phyloP scores from a whole-genome alignment of 805 yeast species.

The Naumovozyma castellii region DNA sequence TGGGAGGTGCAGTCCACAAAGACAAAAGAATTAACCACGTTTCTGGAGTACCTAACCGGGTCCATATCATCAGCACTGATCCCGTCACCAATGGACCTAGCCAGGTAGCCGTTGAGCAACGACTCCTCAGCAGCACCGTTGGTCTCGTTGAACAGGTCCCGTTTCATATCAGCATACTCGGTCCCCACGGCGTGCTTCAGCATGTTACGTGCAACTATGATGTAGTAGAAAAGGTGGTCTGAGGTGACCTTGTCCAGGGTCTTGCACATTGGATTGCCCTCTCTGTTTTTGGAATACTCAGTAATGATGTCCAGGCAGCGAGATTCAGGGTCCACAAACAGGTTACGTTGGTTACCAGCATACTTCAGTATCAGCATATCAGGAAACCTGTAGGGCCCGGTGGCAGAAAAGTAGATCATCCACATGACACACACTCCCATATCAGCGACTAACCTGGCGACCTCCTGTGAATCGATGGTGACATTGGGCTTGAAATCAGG shows the following conservation, averaged over 20 bases:
- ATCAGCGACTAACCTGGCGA: not conserved
- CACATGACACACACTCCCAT: constrained; percentile 3
- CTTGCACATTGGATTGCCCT: not conserved
- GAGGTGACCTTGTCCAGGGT: not conserved
- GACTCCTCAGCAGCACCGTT: not conserved
- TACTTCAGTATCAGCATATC: constrained; percentile 3
- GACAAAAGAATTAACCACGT: not conserved
- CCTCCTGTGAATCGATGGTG: not conserved
- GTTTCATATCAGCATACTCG: not conserved
- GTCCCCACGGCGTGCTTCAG: not conserved
- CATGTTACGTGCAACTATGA: not conserved
- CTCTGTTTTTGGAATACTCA: not conserved
- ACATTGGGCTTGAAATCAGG: not conserved
- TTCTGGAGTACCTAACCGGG: not conserved
- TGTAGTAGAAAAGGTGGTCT: not conserved
- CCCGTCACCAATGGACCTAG: not conserved
- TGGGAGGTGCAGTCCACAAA: not conserved
- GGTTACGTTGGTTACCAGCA: constrained; percentile 3
- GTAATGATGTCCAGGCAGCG: not conserved
- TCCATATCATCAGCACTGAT: not conserved
- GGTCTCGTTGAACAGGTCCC: not conserved
- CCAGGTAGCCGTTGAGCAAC: not conserved
- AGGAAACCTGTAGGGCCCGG: constrained; percentile 2
- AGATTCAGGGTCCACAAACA: constrained; percentile 1
- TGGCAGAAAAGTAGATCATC: constrained; percentile 4